phyloP scores from a whole-genome alignment of 371 early-diverging fungal genomes.

The Actinomortierella wolfii region DNA sequence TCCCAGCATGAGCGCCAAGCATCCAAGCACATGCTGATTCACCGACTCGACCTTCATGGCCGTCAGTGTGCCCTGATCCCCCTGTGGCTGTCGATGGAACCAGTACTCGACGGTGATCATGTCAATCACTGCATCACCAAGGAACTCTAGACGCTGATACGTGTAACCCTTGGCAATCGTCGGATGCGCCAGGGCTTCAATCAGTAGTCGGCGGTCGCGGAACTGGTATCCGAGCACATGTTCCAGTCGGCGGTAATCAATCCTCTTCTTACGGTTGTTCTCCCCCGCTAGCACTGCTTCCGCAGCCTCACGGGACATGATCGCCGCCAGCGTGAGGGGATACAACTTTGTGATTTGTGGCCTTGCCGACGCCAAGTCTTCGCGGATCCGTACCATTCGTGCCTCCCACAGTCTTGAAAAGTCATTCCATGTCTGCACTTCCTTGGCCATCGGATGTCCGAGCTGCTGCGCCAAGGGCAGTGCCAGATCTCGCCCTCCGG shows the following conservation, averaged over 20 bases:
- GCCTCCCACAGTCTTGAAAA: background rate
- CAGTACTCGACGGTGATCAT: conserved; percentile 73
- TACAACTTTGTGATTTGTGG: too few relatives aligned
- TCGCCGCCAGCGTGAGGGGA: background rate
- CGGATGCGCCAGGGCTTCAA: conserved; percentile 84
- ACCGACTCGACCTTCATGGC: conserved; percentile 77
- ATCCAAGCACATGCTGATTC: conserved; percentile 79
- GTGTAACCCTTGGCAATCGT: conserved; percentile 52
- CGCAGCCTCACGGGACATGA: too few relatives aligned
- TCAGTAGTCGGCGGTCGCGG: conserved; percentile 55
- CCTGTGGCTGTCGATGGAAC: conserved; percentile 54
- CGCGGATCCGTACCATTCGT: too few relatives aligned
- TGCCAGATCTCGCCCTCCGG: conserved; percentile 64
- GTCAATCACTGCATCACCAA: conserved; percentile 88
- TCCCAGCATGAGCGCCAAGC: conserved; percentile 58
- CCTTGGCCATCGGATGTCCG: conserved; percentile 53
- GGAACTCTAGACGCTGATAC: conserved; percentile 88
- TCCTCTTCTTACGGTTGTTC: too few relatives aligned
- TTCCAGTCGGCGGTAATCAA: conserved; percentile 46
- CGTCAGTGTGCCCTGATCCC: conserved; percentile 65
- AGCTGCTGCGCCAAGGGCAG: conserved; percentile 54
- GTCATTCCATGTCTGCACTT: background rate
- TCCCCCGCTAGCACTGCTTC: too few relatives aligned
- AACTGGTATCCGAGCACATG: conserved; percentile 68
- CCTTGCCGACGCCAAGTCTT: too few relatives aligned